Evolutionary conservation across 208 protist species (phyloP), one percentile per base, ranked within the genome.

Genomic region (Acanthamoeba lenticulata): DNA sequence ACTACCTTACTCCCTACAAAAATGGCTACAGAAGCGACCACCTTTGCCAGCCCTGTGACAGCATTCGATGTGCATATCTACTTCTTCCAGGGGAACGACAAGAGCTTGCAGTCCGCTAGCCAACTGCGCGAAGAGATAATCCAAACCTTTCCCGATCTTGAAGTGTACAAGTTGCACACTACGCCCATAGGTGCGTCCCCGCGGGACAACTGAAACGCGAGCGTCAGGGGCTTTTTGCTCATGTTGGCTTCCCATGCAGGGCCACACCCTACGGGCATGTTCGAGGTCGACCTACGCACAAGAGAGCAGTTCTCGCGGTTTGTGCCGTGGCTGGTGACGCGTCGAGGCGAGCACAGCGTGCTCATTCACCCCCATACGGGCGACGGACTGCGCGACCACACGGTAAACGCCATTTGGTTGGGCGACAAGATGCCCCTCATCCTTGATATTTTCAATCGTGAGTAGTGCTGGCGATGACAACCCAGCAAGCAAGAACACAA

Each of bases 41-140:
- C 57, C 11, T 90, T 90, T 38, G 21, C 83, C 17, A 44, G 6
- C 11, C 83, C 83, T 24, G 55, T 90, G 44, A 55, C 34, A 24
- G n/a, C 47, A 34, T 90, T 67, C 36, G 83, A 90, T 32, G 83
- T 90, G 83, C 83, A 90, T 44, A 65, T 90, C 83, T 90, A 90
- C 13, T 90, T 90, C 55, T 90, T 90, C 83, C 47, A 55, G 34
- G 21, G 6, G 42, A 36, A 40, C 17, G 55, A 55, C 24, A 79
- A 69, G 83, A 90, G 83, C 47, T 1, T 44, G 44, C 34, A 65
- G 44, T 55, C 83, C 24, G 83, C 83, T 13, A 19, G 24, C 6
- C 42, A 69, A 34, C 13, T 90, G 21, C 83, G 55, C 38, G 49
- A 90, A 32, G 49, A 90, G 47, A 65, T 65, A 1, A 1, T 4